Evolutionary conservation across 208 protist genomes (phyloP).

Genomic region (Novymonas esmeraldas): DNA sequence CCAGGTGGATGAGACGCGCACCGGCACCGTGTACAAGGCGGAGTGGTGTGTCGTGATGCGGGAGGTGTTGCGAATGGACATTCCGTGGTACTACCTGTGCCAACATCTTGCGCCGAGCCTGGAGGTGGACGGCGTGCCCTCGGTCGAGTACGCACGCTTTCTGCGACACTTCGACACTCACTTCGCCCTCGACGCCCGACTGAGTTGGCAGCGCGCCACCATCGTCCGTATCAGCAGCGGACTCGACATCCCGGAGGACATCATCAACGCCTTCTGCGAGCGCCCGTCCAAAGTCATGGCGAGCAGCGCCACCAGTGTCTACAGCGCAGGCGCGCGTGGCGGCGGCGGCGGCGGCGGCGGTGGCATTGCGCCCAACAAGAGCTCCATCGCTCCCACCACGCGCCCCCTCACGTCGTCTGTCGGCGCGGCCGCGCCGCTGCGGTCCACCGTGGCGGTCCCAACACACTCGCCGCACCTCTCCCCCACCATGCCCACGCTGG

Average conservation of each 20-base stretch:
- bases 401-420: background rate
- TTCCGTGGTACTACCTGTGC: conserved; percentile 89
- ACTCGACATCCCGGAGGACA: conserved; percentile 73
- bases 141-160: conserved; percentile 84
- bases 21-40: conserved; percentile 81
- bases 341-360: background rate
- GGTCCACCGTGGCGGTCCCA: background rate
- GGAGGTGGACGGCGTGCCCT: conserved; percentile 61
- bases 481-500: background rate
- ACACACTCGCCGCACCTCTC: background rate
- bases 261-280: conserved; percentile 55
- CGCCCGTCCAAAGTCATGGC: conserved; percentile 1
- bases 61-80: conserved; percentile 65
- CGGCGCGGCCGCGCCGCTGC: background rate
- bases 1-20: conserved; percentile 61
- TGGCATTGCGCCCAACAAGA: background rate
- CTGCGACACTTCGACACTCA: conserved; percentile 59
- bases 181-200: conserved; percentile 51
- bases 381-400: background rate
- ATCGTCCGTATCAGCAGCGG: conserved; percentile 54
- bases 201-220: conserved; percentile 49
- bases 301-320: conserved; percentile 1
- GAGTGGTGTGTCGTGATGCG: conserved; percentile 85
- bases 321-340: background rate
- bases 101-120: conserved; percentile 64